Evolutionary conservation across 1,284 basidiomycete genomes (phyloP).

Genomic region (Pseudozyma flocculosa): DNA sequence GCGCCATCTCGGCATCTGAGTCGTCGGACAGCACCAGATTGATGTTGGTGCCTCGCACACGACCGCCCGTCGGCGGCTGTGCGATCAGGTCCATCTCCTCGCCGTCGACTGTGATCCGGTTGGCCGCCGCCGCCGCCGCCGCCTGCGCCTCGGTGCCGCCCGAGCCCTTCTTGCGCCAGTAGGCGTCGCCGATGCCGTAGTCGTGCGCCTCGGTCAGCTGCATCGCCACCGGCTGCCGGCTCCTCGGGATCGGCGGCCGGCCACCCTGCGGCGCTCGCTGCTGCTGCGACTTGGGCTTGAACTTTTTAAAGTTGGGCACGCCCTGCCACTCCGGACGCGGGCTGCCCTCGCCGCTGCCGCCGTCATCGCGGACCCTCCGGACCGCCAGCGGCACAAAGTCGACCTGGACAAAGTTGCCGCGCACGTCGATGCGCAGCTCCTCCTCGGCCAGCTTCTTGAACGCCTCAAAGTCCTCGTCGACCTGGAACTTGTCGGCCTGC

Average conservation of each 20-base stretch:
- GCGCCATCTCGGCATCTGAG: neutral
- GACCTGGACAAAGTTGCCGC: conserved; percentile 52
- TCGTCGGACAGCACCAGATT: conserved; percentile 3
- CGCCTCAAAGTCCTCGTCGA: conserved; percentile 37
- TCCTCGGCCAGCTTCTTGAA: conserved; percentile 41
- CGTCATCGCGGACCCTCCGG: neutral
- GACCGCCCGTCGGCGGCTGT: neutral
- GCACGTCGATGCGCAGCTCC: conserved; percentile 30
- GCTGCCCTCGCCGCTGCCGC: too few species aligned
- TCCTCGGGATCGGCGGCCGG: neutral
- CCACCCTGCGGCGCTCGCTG: neutral
- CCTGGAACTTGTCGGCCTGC: neutral
- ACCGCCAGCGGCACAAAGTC: conserved; percentile 47
- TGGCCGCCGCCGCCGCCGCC: neutral
- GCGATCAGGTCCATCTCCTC: neutral
- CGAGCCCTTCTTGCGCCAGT: conserved; percentile 3
- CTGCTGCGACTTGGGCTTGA: conserved; percentile 13
- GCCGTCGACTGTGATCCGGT: neutral
- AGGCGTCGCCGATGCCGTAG: conserved; percentile 5
- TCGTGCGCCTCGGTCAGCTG: conserved; percentile 1
- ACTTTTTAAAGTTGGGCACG: conserved; percentile 34
- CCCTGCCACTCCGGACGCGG: neutral
- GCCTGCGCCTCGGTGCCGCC: neutral
- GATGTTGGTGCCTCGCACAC: neutral
- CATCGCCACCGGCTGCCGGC: neutral